Evolutionary conservation across 768 basidiomycete species (phyloP).

Genomic region (Agrocybe praecox): DNA sequence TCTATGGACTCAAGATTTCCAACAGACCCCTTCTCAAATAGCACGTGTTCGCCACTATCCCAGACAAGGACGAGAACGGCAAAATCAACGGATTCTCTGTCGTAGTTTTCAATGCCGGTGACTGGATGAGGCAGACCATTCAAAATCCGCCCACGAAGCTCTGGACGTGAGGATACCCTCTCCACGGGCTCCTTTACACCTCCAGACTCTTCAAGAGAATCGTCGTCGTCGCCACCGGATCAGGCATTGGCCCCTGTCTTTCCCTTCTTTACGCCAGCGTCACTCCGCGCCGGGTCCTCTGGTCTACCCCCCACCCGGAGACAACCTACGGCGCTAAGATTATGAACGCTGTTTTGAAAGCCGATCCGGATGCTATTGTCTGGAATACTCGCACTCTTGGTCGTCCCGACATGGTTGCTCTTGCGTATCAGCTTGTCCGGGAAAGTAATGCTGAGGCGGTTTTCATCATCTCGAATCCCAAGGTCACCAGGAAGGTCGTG

Average conservation of each 20-base stretch:
- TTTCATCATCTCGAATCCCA: constrained; percentile 42
- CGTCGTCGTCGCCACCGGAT: constrained; percentile 57
- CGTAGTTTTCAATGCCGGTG: constrained; percentile 56
- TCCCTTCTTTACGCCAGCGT: constrained; percentile 36
- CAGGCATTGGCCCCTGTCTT: constrained; percentile 51
- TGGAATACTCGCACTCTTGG: constrained; percentile 42
- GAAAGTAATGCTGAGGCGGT: constrained; percentile 43
- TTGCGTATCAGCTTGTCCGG: constrained; percentile 38
- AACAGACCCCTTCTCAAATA: constrained; percentile 46
- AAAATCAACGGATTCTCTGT: constrained; percentile 47
- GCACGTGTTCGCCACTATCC: constrained; percentile 51
- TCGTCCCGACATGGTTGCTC: constrained; percentile 41
- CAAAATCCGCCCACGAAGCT: constrained; percentile 49
- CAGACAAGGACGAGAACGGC: constrained; percentile 34
- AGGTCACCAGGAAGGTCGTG: constrained; percentile 40
- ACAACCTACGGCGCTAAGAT: constrained; percentile 43
- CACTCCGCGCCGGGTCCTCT: constrained; percentile 39
- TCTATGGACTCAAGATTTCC: constrained; percentile 34
- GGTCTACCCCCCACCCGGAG: constrained; percentile 42
- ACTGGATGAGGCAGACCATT: constrained; percentile 56
- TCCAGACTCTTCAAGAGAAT: constrained; percentile 51
- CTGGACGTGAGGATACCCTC: constrained; percentile 57
- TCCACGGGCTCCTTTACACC: constrained; percentile 51
- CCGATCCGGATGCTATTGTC: constrained; percentile 40
- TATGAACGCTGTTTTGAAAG: constrained; percentile 38